phyloP scores from a whole-genome alignment of 2,329 filamentous ascomycete species.

The Amylocarpus encephaloides region DNA sequence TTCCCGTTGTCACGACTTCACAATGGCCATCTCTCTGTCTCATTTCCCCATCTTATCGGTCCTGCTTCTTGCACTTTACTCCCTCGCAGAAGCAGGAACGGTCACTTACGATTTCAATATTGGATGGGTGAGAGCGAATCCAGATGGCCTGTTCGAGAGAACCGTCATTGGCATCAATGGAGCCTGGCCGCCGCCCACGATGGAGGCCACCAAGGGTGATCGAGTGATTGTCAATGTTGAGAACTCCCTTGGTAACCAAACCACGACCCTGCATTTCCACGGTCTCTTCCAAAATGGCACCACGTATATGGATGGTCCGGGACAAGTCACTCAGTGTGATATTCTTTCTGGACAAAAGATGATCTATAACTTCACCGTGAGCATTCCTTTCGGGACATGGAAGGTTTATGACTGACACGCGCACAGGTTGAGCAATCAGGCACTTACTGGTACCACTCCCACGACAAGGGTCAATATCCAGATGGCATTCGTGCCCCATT shows the following conservation, averaged over 20 bases:
- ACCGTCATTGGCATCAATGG: conserved; percentile 73
- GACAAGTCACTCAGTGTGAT: conserved; percentile 59
- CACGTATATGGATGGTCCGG: conserved; percentile 62
- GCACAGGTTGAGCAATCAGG: conserved; percentile 54
- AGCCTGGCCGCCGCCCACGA: conserved; percentile 65
- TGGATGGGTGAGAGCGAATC: conserved; percentile 65
- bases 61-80: conserved; percentile 28
- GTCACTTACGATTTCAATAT: conserved; percentile 61
- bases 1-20: conserved; percentile 1
- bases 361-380: conserved; percentile 61
- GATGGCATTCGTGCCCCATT: conserved; percentile 52
- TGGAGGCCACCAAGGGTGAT: conserved; percentile 58
- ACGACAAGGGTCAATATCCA: conserved; percentile 48
- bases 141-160: conserved; percentile 59
- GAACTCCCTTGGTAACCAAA: conserved; percentile 44
- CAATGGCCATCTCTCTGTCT: conserved; percentile 40
- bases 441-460: conserved; percentile 71
- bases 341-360: conserved; percentile 60
- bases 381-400: background rate
- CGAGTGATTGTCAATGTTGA: conserved; percentile 37
- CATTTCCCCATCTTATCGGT: conserved; percentile 35
- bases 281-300: conserved; percentile 64
- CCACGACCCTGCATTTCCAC: conserved; percentile 63
- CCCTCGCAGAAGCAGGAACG: conserved; percentile 37
- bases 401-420: background rate